A percentile compares a stretch with the other conserved stretches of the same genome.
Conservation (phyloP, 2,329 filamentous ascomycete genomes). For the Aspergillus aculeatinus region DNA sequence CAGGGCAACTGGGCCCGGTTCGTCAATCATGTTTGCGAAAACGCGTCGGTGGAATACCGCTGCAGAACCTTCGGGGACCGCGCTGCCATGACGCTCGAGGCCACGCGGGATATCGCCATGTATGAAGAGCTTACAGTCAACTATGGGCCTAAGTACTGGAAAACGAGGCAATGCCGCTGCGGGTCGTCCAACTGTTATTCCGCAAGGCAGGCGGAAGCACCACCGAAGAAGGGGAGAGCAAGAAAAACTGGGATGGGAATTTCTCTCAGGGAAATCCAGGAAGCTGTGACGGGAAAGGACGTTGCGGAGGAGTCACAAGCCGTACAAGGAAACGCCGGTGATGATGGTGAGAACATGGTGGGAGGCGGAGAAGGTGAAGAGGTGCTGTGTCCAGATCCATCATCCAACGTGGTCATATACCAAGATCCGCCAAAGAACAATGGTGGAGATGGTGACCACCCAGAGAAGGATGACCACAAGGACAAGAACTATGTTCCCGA, state of each 20-base stretch:
- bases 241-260: not conserved
- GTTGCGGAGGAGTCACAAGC: not conserved
- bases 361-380: not conserved
- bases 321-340: no score
- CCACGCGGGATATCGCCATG: constrained; percentile 25
- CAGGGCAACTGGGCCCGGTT: constrained; percentile 39
- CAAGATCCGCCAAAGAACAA: not conserved
- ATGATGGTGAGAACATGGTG: no score
- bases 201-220: not conserved
- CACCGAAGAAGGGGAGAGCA: not conserved
- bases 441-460: not conserved
- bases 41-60: constrained; percentile 23
- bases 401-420: no score
- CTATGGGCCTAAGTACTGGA: constrained; percentile 35
- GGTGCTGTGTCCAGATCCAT: not conserved
- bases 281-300: not conserved
- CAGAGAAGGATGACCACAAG: not conserved
- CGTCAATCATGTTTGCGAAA: constrained; percentile 37
- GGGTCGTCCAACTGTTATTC: constrained; percentile 11
- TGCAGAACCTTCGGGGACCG: constrained; percentile 21
- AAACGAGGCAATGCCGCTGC: constrained; percentile 9
- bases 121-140: constrained; percentile 37
- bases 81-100: constrained; percentile 21
- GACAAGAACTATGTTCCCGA: not conserved
- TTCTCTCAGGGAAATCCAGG: not conserved